Percentiles rank a stretch among this genome's conserved stretches.
Evolutionary conservation across 2,329 filamentous ascomycete species (phyloP).

Genomic region (Apiospora koreana): DNA sequence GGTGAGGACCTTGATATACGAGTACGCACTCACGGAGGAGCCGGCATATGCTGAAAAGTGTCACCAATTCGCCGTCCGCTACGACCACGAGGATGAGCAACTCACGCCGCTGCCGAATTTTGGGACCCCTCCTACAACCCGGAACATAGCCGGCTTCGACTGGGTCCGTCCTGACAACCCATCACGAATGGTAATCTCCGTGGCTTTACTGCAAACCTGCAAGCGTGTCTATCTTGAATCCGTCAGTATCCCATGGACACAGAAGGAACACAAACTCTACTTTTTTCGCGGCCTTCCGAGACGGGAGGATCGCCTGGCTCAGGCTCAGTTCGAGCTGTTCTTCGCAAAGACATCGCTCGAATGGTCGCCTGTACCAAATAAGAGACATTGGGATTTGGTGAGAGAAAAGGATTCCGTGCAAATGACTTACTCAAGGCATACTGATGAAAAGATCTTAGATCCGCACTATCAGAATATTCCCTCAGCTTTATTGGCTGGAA

Average conservation of each 20-base stretch:
- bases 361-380: slow-evolving; percentile 11
- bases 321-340: slow-evolving; percentile 22
- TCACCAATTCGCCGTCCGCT: slow-evolving; percentile 19
- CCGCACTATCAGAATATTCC: slow-evolving; percentile 20
- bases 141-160: slow-evolving; percentile 17
- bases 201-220: slow-evolving; percentile 34
- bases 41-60: slow-evolving; percentile 10
- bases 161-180: slow-evolving; percentile 34
- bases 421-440: neutral
- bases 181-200: slow-evolving; percentile 23
- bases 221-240: slow-evolving; percentile 36
- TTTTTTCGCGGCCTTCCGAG: slow-evolving; percentile 19
- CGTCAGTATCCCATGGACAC: slow-evolving; percentile 28
- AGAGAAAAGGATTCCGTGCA: neutral
- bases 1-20: slow-evolving; percentile 36
- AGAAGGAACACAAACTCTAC: slow-evolving; percentile 32
- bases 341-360: slow-evolving; percentile 22
- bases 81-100: slow-evolving; percentile 11
- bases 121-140: neutral
- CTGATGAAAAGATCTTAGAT: neutral
- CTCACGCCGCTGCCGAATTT: neutral
- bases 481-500: slow-evolving; percentile 29
- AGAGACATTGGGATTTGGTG: slow-evolving; percentile 18
- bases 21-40: slow-evolving; percentile 30
- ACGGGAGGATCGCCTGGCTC: slow-evolving; percentile 11